phyloP scores from a whole-genome alignment of 1,139 yeast genomes.

The Casaregolazyma lundiana region DNA sequence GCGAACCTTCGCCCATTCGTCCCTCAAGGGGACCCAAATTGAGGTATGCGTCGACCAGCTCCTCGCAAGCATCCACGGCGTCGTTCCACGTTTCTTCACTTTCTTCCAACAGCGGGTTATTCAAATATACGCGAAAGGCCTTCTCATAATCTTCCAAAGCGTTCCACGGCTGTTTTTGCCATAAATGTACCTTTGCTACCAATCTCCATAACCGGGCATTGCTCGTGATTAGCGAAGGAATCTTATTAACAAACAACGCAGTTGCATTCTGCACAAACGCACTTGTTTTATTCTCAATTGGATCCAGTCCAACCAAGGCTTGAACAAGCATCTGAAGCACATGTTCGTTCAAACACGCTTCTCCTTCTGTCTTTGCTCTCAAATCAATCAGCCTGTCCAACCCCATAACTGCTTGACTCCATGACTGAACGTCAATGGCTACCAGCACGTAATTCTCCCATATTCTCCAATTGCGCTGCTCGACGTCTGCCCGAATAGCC shows the following conservation, averaged over 20 bases:
- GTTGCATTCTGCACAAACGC: constrained; percentile 57
- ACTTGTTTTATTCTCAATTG: constrained; percentile 17
- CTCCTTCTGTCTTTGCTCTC: constrained; percentile 51
- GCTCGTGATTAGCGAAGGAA: constrained; percentile 67
- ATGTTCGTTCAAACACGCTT: constrained; percentile 67
- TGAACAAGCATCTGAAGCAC: constrained; percentile 72
- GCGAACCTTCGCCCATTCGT: constrained; percentile 72
- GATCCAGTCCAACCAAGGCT: constrained; percentile 40
- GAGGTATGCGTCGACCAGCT: constrained; percentile 81
- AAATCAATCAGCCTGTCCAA: constrained; percentile 57
- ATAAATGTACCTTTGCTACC: constrained; percentile 75
- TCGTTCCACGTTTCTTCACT: constrained; percentile 67
- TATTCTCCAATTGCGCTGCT: constrained; percentile 75
- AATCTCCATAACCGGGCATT: constrained; percentile 79
- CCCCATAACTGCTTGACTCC: constrained; percentile 84
- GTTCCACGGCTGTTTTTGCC: constrained; percentile 86
- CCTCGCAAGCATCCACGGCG: constrained; percentile 75
- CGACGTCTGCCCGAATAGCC: constrained; percentile 65
- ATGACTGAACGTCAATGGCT: constrained; percentile 73
- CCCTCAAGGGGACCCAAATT: constrained; percentile 85
- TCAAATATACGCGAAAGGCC: constrained; percentile 68
- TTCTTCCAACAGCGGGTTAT: constrained; percentile 59
- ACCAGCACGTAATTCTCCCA: constrained; percentile 85
- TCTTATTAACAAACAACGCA: constrained; percentile 59
- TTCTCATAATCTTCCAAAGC: constrained; percentile 83